These are phyloP conservation scores for Sordaria brevicollis DNA, from an alignment of 495 filamentous ascomycete genomes.

Conservation along the genomic window DNA sequence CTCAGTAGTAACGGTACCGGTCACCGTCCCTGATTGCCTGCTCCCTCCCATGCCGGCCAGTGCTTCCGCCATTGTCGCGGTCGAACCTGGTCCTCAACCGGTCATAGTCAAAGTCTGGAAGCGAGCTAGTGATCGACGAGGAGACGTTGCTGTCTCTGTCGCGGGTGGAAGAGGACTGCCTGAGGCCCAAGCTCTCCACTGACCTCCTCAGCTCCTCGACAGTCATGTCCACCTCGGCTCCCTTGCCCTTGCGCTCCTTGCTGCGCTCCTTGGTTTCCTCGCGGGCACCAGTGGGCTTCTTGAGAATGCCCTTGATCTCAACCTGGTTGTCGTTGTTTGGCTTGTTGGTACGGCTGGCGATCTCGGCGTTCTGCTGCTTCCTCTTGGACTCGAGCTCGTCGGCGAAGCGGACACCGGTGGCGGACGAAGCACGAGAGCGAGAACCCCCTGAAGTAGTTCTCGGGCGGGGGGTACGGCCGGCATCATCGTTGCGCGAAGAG, in stretches of 20 bases:
- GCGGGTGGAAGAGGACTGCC: slow-evolving; percentile 2
- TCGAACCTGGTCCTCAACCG: slow-evolving; percentile 5
- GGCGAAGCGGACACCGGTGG: slow-evolving; percentile 16
- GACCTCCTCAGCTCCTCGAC: slow-evolving; percentile 14
- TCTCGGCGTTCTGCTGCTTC: slow-evolving; percentile 24
- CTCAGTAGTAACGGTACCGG: slow-evolving; percentile 1
- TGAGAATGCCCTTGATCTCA: slow-evolving; percentile 22
- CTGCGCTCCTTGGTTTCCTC: background rate
- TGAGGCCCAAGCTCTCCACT: slow-evolving; percentile 16
- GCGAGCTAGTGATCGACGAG: slow-evolving; percentile 1
- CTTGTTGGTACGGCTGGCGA: slow-evolving; percentile 22
- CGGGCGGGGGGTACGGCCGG: slow-evolving; percentile 7
- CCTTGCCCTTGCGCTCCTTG: slow-evolving; percentile 6
- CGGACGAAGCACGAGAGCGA: background rate
- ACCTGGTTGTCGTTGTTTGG: slow-evolving; percentile 1
- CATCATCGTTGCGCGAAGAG: background rate
- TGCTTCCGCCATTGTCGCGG: slow-evolving; percentile 1
- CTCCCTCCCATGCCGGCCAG: background rate
- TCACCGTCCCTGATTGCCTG: background rate
- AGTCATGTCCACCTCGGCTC: slow-evolving; percentile 4
- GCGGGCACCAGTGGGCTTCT: slow-evolving; percentile 6
- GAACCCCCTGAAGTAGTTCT: slow-evolving; percentile 5
- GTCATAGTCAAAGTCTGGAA: background rate
- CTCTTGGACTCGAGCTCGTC: slow-evolving; percentile 19
- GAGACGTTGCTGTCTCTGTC: background rate